Conservation (phyloP, 257 asterid species). For the Hygrophila difformis region DNA sequence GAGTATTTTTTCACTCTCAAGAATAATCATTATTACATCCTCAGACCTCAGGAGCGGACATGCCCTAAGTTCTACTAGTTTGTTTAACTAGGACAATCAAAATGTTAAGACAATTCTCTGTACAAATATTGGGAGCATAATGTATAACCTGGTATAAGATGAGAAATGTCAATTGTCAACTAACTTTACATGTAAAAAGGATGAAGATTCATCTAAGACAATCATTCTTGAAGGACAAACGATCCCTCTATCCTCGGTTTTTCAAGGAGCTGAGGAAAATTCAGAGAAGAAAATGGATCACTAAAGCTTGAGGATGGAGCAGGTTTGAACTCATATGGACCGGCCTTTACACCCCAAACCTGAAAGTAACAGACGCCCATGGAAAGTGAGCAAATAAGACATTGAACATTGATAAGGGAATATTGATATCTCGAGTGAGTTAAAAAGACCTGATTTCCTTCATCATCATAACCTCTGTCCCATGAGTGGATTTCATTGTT, state of each 20-base stretch:
- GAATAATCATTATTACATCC: neutral
- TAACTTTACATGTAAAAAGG: too few species aligned
- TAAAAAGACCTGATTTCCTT: slow-evolving; percentile 69
- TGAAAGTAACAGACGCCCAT: slow-evolving; percentile 21
- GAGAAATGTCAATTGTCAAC: too few species aligned
- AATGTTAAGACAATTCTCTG: slow-evolving; percentile 7
- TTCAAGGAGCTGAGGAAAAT: slow-evolving; percentile 44
- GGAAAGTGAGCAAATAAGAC: neutral
- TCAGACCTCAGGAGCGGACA: neutral
- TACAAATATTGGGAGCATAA: slow-evolving; percentile 23
- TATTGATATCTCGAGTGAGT: neutral
- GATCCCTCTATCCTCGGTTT: slow-evolving; percentile 52
- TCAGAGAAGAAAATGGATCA: slow-evolving; percentile 47
- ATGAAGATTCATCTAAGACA: slow-evolving; percentile 12
- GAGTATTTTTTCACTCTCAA: too few species aligned
- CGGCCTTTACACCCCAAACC: slow-evolving; percentile 94
- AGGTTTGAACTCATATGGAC: slow-evolving; percentile 84
- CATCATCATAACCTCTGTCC: slow-evolving; percentile 86
- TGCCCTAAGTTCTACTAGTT: slow-evolving; percentile 4
- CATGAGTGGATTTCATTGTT: slow-evolving; percentile 80
- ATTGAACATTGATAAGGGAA: neutral
- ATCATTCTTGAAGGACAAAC: slow-evolving; percentile 57
- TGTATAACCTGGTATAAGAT: too few species aligned
- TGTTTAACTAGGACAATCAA: slow-evolving; percentile 5
- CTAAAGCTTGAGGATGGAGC: slow-evolving; percentile 72